These are phyloP conservation scores for sunflower (Helianthus annuus) DNA, from an alignment of 129 eudicot species.

Conservation along the genomic window DNA sequence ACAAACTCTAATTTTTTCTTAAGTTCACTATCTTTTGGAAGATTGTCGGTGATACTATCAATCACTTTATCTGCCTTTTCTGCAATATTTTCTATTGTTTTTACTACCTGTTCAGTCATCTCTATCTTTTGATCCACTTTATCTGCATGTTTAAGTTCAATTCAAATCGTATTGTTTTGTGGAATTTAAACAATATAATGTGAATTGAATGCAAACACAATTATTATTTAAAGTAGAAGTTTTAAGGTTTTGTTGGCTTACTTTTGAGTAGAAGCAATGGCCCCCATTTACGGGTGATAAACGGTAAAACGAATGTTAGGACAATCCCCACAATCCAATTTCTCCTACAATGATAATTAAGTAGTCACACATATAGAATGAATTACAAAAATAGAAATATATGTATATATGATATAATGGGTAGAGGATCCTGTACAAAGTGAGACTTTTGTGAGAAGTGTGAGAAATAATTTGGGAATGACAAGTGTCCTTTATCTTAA, in stretches of 20 bases:
- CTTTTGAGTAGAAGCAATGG: conserved; percentile 40
- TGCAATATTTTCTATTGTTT: conserved; percentile 38
- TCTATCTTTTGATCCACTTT: conserved; percentile 38
- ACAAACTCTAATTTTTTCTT: conserved; percentile 26
- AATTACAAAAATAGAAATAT: not conserved
- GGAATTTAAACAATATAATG: not conserved
- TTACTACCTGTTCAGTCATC: conserved; percentile 40
- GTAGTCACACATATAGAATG: not conserved
- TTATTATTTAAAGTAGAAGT: not conserved
- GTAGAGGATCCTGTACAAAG: too few species aligned
- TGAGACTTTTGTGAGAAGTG: too few species aligned
- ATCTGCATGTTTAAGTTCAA: not conserved
- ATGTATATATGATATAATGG: too few species aligned
- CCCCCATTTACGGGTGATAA: conserved; percentile 52
- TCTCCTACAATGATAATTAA: conserved; percentile 33
- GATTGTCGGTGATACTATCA: conserved; percentile 39
- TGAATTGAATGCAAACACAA: not conserved
- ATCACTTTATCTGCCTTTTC: conserved; percentile 41
- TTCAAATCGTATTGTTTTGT: not conserved
- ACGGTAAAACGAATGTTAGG: conserved; percentile 43
- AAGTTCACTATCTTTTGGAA: conserved; percentile 39
- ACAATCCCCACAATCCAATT: conserved; percentile 45
- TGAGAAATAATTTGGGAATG: too few species aligned
- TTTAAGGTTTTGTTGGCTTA: conserved; percentile 19
- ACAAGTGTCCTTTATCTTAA: too few species aligned